Evolutionary conservation across 176 grass and related monocot genomes (phyloP), one percentile per base, ranked within the genome.

Genomic region (Cenchrus purpureus): DNA sequence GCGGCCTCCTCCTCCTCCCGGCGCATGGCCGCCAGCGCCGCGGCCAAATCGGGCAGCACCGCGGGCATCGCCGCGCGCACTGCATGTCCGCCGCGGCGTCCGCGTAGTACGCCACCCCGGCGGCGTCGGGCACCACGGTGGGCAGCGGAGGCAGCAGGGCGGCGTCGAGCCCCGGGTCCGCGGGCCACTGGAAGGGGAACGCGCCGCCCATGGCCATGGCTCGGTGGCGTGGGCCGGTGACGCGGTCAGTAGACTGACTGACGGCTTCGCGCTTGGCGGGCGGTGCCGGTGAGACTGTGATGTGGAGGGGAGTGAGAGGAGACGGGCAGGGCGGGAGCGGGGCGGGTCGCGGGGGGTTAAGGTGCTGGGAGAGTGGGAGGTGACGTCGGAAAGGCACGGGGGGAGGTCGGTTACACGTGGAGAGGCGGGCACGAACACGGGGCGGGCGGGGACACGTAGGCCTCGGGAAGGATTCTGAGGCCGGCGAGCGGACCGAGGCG

Each of bases 1-100:
- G 85, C 86, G 78, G 86, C 94, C 92, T 90, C 91, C 58, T 94
- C 91, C 74, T 92, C 92, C 70, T 89, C 85, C 42, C 86, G 79
- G 64, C 85, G 86, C 77, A 88, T 74, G 55, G 86, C 82, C 7
- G 72, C 85, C 34, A 90, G 60, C 54, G 78, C 78, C 16, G 83
- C 83, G 3, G 74, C 54, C 37, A 81, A 52, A 0, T 84, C 85
- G 42, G 80, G 85, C n/a, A 84, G 64, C 12, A 51, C 17, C 10
- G 71, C 45, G 12, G 37, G 37, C 37, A 40, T 3, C 37, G 37
- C 37, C 25, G 25, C 37, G 37, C 37, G 37, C 37, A 40, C 3
- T 65, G 54, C 62, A 71, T 42, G 46, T 82, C 64, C 43, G 29
- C 74, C 0, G 49, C 49, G 1, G 77, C 48, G 16, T 22, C 48